These are phyloP conservation scores for Myxozyma geophila DNA, from an alignment of 805 yeast genomes.

Conservation along the genomic window DNA sequence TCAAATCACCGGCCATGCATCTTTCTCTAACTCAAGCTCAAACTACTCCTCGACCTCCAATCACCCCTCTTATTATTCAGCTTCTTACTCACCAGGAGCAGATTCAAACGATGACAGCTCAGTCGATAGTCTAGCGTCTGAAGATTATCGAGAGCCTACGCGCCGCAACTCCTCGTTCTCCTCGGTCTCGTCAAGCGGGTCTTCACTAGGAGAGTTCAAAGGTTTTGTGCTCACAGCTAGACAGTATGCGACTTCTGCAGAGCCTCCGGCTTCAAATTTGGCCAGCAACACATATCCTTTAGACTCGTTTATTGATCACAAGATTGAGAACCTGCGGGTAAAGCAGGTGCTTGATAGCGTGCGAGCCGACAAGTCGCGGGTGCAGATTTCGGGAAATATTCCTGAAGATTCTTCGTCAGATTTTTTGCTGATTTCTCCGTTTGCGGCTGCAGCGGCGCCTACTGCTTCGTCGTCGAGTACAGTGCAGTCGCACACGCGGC, in stretches of 20 bases:
- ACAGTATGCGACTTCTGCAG: conserved; percentile 16
- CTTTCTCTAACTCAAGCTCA: conserved; percentile 4
- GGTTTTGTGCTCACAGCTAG: conserved; percentile 35
- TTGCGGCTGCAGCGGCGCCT: conserved; percentile 8
- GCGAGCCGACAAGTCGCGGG: conserved; percentile 1
- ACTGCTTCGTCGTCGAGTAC: conserved; percentile 2
- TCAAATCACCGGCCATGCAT: conserved; percentile 28
- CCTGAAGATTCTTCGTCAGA: neutral
- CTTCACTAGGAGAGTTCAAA: conserved; percentile 22
- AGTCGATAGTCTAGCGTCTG: conserved; percentile 4
- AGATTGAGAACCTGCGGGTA: conserved; percentile 31
- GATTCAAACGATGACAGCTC: conserved; percentile 15
- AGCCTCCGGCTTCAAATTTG: neutral
- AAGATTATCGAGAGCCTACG: neutral
- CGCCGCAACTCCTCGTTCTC: conserved; percentile 1
- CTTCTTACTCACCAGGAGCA: conserved; percentile 16
- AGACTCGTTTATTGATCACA: conserved; percentile 35
- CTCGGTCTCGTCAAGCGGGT: neutral
- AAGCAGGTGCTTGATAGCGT: conserved; percentile 23
- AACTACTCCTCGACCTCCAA: neutral
- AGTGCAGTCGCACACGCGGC: conserved; percentile 5
- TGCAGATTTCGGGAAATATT: conserved; percentile 3
- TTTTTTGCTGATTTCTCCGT: neutral
- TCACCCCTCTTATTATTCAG: neutral
- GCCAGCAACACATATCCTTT: conserved; percentile 4